A percentile compares a stretch with the other conserved stretches of the same genome.
These are phyloP conservation scores for Penstemon newberryi DNA, from an alignment of 257 asterid genomes.

Conservation along the genomic window DNA sequence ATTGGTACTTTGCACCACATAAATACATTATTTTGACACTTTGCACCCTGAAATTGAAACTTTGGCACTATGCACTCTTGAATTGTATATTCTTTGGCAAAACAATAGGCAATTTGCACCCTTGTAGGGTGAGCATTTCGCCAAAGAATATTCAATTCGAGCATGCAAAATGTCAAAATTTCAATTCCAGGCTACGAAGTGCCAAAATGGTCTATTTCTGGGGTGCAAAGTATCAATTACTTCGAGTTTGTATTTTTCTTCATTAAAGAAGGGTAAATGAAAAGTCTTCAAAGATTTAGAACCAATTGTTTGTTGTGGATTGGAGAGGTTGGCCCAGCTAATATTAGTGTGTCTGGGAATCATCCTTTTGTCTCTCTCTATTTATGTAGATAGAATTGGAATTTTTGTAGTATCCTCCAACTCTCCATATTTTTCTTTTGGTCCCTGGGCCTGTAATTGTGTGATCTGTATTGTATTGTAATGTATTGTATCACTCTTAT, in stretches of 20 bases:
- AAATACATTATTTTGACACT: too few species aligned
- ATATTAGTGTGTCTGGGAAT: conserved; percentile 62
- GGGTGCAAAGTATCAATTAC: neutral
- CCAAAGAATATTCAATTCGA: too few species aligned
- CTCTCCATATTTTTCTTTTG: conserved; percentile 30
- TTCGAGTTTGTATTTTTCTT: conserved; percentile 19
- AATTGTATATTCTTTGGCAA: too few species aligned
- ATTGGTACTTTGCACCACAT: too few species aligned
- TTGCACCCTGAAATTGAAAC: too few species aligned
- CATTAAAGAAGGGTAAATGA: conserved; percentile 24
- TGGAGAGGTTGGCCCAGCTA: conserved; percentile 53
- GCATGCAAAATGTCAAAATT: too few species aligned
- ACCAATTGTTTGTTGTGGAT: conserved; percentile 32
- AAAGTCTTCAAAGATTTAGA: conserved; percentile 17
- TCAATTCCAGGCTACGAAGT: too few species aligned
- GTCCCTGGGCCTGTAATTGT: conserved; percentile 8
- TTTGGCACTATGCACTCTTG: too few species aligned
- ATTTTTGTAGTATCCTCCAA: conserved; percentile 52
- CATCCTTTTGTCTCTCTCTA: conserved; percentile 36
- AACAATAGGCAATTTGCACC: too few species aligned
- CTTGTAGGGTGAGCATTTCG: too few species aligned
- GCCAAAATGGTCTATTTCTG: too few species aligned
- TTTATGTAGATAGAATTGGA: conserved; percentile 44
- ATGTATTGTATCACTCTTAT: too few species aligned
- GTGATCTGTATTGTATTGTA: conserved; percentile 10